Evolutionary conservation across 2,329 filamentous ascomycete genomes (phyloP).

Genomic region (Penicillium sclerotigenum): DNA sequence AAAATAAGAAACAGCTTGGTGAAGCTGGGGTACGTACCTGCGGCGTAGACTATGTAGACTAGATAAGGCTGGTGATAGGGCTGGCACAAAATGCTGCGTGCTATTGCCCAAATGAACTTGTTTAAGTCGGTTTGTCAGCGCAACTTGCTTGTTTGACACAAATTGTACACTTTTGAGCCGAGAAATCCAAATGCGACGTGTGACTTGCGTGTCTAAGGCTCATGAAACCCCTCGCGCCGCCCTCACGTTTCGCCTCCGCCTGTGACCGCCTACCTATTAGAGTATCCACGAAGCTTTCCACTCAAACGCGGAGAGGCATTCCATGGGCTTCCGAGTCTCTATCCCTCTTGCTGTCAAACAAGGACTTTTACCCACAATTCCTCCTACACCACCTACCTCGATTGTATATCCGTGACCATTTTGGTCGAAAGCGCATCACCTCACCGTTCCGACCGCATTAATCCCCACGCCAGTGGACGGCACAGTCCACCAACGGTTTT

Average conservation of each 20-base stretch:
- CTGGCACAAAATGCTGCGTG: background rate
- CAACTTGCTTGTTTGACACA: background rate
- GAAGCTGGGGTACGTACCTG: background rate
- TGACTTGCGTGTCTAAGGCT: background rate
- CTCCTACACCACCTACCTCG: background rate
- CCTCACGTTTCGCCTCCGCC: slow-evolving; percentile 4
- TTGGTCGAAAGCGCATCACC: slow-evolving; percentile 10
- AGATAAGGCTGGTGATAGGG: background rate
- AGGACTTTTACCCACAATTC: slow-evolving; percentile 1
- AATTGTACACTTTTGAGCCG: background rate
- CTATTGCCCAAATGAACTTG: background rate
- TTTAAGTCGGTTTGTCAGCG: background rate
- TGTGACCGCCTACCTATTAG: slow-evolving; percentile 21
- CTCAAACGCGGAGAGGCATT: slow-evolving; percentile 17
- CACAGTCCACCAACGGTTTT: slow-evolving; percentile 24
- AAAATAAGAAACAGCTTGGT: background rate
- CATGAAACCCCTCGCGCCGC: background rate
- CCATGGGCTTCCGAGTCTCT: slow-evolving; percentile 13
- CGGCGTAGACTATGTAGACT: background rate
- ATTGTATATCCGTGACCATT: slow-evolving; percentile 7
- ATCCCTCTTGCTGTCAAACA: slow-evolving; percentile 8
- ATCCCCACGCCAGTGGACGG: slow-evolving; percentile 21
- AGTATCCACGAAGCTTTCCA: slow-evolving; percentile 23
- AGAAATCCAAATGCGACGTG: background rate
- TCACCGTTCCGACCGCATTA: slow-evolving; percentile 14